A percentile compares a stretch with the other conserved stretches of the same genome.
These are phyloP conservation scores for Asterochloris sp. DNA, from an alignment of 139 green algal genomes.

Conservation along the genomic window DNA sequence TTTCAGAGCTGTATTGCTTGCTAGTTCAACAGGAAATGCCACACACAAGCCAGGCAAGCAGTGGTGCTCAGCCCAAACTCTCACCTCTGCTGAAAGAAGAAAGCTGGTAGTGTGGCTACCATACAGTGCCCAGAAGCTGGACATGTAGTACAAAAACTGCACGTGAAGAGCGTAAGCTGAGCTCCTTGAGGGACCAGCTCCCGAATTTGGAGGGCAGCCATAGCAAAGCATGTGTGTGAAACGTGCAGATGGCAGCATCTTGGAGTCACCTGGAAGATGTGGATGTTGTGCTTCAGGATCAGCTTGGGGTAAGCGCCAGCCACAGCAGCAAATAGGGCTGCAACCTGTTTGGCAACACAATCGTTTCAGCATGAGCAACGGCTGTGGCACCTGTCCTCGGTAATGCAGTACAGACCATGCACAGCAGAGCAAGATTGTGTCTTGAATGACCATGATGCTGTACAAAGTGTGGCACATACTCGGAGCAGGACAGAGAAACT, in stretches of 20 bases:
- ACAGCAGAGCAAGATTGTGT: too few species aligned
- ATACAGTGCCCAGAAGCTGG: slow-evolving; percentile 20
- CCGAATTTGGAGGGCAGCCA: background rate
- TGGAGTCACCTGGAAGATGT: slow-evolving; percentile 4
- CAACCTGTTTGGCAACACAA: background rate
- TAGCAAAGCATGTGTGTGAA: too few species aligned
- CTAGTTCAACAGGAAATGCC: too few species aligned
- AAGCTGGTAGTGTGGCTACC: slow-evolving; percentile 22
- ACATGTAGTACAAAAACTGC: slow-evolving; percentile 26
- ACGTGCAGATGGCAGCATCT: background rate
- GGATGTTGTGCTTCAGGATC: slow-evolving; percentile 7
- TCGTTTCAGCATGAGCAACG: too few species aligned
- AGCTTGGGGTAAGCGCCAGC: slow-evolving; percentile 12
- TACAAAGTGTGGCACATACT: too few species aligned
- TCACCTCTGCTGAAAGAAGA: slow-evolving; percentile 18
- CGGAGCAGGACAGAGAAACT: too few species aligned
- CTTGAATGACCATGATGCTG: too few species aligned
- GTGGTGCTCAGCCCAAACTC: background rate
- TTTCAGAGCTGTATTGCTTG: too few species aligned
- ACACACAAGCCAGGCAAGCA: too few species aligned
- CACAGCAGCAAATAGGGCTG: slow-evolving; percentile 1
- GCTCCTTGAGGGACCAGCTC: background rate
- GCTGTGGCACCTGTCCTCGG: too few species aligned
- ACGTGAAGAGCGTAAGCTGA: too few species aligned
- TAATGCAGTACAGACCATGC: too few species aligned